Percentiles rank a stretch among this genome's conserved stretches.
Evolutionary conservation across 2,329 filamentous ascomycete species (phyloP).

Genomic region (Pyrenophora teres): DNA sequence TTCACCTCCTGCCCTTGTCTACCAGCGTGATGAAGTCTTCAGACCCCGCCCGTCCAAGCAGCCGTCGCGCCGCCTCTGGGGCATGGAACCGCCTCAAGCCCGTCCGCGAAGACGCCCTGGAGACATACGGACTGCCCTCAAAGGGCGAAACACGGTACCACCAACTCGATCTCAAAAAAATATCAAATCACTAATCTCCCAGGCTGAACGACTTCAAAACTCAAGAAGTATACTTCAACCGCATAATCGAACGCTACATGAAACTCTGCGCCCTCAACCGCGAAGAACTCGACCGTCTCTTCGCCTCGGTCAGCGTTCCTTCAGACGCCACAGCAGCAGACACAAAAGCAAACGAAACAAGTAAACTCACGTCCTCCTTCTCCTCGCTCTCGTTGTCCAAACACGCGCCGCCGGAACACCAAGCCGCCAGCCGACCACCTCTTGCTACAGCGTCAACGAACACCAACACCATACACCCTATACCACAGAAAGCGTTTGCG

Average conservation of each 20-base stretch:
- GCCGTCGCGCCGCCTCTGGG: slow-evolving; percentile 45
- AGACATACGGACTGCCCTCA: slow-evolving; percentile 81
- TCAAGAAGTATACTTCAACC: slow-evolving; percentile 85
- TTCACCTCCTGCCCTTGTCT: background rate
- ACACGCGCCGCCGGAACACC: slow-evolving; percentile 20
- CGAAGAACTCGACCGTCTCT: slow-evolving; percentile 74
- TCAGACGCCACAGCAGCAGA: background rate
- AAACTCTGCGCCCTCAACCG: slow-evolving; percentile 79
- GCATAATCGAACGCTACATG: slow-evolving; percentile 87
- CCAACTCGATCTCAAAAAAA: background rate
- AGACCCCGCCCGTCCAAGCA: slow-evolving; percentile 41
- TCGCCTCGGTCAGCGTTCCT: slow-evolving; percentile 63
- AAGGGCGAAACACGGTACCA: slow-evolving; percentile 86
- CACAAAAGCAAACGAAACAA: slow-evolving; percentile 8
- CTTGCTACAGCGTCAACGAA: slow-evolving; percentile 3
- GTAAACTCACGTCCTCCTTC: slow-evolving; percentile 18
- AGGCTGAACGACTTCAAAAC: slow-evolving; percentile 67
- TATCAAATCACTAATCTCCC: background rate
- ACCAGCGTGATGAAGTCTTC: slow-evolving; percentile 35
- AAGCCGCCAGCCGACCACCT: background rate
- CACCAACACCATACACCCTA: slow-evolving; percentile 24
- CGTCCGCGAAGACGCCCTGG: slow-evolving; percentile 74
- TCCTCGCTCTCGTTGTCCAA: slow-evolving; percentile 25
- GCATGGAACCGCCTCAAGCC: slow-evolving; percentile 65
- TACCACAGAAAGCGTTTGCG: slow-evolving; percentile 29